Evolutionary conservation across 768 basidiomycete genomes (phyloP), one percentile per base, ranked within the genome.

Genomic region (Suillus americanus): DNA sequence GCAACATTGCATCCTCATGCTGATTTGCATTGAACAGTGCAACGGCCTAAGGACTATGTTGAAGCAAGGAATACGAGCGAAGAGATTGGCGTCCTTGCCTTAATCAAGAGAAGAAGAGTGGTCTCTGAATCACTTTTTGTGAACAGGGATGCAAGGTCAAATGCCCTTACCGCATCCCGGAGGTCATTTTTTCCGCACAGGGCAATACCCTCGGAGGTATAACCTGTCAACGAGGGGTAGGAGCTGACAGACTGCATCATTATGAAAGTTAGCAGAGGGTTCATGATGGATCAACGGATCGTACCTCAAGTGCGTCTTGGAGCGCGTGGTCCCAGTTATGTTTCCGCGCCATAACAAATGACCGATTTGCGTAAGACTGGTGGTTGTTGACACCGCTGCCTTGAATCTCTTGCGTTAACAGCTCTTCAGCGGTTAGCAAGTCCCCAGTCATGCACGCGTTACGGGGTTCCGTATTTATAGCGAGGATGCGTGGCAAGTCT

Each of bases 21-120:
- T 37, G n/a, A 56, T 56, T 56, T 37, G n/a, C 55, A 37, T 37
- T 56, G 55, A 56, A 56, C 7, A 56, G 55, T 6, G 35, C 35
- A 13, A 56, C 14, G 3, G 55, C 55, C 55, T 56, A 35, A 37
- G 23, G 14, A 37, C 7, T n/a, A 7, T 23, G 2, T 23, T 23
- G 20, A 56, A 56, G 3, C 3, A 16, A n/a, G 13, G 35, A 14
- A n/a, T 13, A 23, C 23, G 8, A 7, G n/a, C 37, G 33, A 14
- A n/a, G 6, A 23, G 28, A 50, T 14, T 13, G 1, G 23, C 4
- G 12, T 13, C 38, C 55, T 5, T 8, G 14, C 55, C 55, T 56
- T 56, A 9, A 56, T 56, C 14, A 37, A 37, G 7, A 37, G 7
- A 37, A 56, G n/a, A 14, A 56, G 16, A 37, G 38, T 38, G 13